phyloP scores from a whole-genome alignment of 1,139 yeast genomes.

The Kodamaea sp. region DNA sequence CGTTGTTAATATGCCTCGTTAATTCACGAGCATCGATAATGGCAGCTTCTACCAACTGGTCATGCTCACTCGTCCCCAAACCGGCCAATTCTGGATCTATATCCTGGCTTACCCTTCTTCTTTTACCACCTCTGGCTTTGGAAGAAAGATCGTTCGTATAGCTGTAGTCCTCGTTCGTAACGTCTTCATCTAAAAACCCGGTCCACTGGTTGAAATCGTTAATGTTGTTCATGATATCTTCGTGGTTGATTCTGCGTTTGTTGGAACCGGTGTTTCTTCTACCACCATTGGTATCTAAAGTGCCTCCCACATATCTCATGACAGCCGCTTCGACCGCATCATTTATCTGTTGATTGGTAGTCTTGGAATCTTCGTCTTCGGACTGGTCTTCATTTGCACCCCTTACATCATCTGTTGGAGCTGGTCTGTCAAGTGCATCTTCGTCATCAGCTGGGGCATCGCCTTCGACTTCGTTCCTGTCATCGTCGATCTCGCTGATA shows the following conservation, averaged over 20 bases:
- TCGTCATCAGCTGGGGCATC: constrained; percentile 12
- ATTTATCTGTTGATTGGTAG: constrained; percentile 42
- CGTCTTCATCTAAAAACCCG: constrained; percentile 48
- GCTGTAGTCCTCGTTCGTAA: constrained; percentile 17
- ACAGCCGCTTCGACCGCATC: constrained; percentile 76
- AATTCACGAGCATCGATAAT: constrained; percentile 65
- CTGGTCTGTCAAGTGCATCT: constrained; percentile 11
- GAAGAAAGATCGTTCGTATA: constrained; percentile 6
- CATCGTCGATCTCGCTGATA: constrained; percentile 8
- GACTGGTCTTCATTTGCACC: constrained; percentile 11
- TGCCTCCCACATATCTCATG: constrained; percentile 66
- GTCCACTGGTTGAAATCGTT: constrained; percentile 52
- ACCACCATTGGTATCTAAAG: constrained; percentile 32
- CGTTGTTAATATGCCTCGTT: constrained; percentile 42
- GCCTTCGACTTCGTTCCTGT: constrained; percentile 6
- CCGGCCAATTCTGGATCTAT: constrained; percentile 66
- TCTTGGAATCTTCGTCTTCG: constrained; percentile 27
- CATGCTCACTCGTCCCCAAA: constrained; percentile 48
- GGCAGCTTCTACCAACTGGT: constrained; percentile 66
- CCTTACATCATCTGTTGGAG: constrained; percentile 9
- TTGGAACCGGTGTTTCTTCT: constrained; percentile 6
- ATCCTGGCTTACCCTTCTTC: constrained; percentile 21
- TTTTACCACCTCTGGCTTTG: constrained; percentile 6
- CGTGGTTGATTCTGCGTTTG: constrained; percentile 14
- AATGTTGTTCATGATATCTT: constrained; percentile 18